Percentiles rank a stretch among this genome's conserved stretches.
These are phyloP conservation scores for Parachaetomium inaequale DNA, from an alignment of 495 filamentous ascomycete species.

Conservation along the genomic window DNA sequence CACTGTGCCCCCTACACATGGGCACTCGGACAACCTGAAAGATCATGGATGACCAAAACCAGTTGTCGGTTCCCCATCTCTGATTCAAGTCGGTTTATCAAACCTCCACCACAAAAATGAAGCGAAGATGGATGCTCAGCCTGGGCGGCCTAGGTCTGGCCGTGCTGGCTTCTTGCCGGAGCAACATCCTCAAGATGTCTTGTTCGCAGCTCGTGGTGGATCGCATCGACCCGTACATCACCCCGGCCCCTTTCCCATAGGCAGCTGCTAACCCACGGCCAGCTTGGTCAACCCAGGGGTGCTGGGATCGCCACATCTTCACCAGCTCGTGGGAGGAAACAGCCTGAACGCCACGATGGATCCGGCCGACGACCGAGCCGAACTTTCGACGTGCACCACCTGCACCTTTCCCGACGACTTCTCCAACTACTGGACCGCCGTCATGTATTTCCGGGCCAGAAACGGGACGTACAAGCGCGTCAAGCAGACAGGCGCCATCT, in stretches of 20 bases:
- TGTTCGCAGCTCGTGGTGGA: background rate
- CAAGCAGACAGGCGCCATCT: background rate
- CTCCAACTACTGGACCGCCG: conserved; percentile 6
- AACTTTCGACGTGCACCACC: background rate
- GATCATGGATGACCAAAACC: background rate
- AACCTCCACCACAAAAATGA: background rate
- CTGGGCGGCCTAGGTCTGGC: background rate
- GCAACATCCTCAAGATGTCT: background rate
- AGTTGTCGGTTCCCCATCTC: too few relatives aligned
- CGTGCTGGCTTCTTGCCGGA: background rate
- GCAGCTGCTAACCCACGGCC: background rate
- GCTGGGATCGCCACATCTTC: background rate
- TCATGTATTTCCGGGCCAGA: background rate
- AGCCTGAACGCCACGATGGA: conserved; percentile 5
- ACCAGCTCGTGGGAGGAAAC: background rate
- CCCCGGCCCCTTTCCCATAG: background rate
- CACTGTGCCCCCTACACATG: too few relatives aligned
- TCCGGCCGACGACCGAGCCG: background rate
- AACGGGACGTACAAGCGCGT: conserved; percentile 2
- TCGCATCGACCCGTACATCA: background rate
- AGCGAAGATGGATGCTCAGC: background rate
- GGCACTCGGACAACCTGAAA: background rate
- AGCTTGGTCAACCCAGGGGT: background rate
- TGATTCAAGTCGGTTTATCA: too few relatives aligned
- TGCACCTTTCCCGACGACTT: background rate